Base-by-base conservation (phyloP, 768 basidiomycete genomes). In the Suillus hirtellus region DNA sequence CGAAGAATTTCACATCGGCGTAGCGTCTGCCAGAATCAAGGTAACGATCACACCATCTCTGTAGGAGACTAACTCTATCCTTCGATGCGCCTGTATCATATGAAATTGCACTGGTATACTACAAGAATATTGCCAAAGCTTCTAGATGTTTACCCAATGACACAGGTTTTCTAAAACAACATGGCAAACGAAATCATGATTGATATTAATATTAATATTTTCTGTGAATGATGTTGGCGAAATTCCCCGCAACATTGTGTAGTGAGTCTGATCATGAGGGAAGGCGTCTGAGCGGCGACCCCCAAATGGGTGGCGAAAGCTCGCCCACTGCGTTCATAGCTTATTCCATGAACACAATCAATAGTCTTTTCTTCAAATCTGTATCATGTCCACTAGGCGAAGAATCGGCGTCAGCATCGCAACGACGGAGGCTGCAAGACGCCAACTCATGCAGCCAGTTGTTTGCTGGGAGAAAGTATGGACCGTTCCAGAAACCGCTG, bases 371-470 rank as follows among this genome's bases (percentile, higher is more conserved):
- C 60, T 31, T 54, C 12, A 31, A 6, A 1, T 63, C 31, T 65
- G 12, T 24, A 34, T 42, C 35, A 91, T 93, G 91, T 79, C 90
- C 53, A 89, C 88, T 37, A 82, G 86, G 75, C 81, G 90, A 68
- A 86, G 89, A 73, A 89, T 92, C 59, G 91, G 91, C 7, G 86
- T 93, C 65, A 90, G 87, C 70, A 80, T 82, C 27, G 88, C 89
- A 55, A 89, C 88, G 58, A 89, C 90, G 3, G 91, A 93, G 73
- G 89, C 90, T 54, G 90, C 91, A 40, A 83, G 91, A 44, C 84
- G 91, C 64, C 89, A 92, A 74, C 80, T 93, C n/a, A 92, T 93
- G 89, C 90, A 91, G 70, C 92, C 92, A 8, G 92, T 93, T n/a
- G 84, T 82, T 34, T 90, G 88, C 66, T 95, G 92, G 92, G 91